A percentile compares a stretch with the other conserved stretches of the same genome.
Conservation (phyloP, 2,329 filamentous ascomycete genomes). For the Hymenoscyphus albidus region DNA sequence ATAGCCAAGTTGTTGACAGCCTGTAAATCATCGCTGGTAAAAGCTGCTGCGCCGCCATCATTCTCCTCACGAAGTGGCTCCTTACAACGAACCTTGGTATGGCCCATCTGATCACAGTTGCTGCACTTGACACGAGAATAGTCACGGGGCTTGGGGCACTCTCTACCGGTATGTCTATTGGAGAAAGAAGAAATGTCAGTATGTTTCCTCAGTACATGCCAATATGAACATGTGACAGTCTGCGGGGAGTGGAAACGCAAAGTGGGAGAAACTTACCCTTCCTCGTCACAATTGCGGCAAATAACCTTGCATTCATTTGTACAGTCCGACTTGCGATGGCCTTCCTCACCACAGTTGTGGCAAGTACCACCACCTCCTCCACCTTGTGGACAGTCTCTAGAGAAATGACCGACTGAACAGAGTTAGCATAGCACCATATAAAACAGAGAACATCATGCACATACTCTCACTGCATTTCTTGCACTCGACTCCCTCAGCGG, state of each 20-base stretch:
- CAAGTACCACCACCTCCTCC: conserved; percentile 50
- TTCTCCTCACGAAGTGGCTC: conserved; percentile 30
- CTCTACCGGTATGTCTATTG: conserved; percentile 6
- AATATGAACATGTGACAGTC: not conserved
- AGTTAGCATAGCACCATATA: not conserved
- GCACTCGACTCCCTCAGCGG: conserved; percentile 43
- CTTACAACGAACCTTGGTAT: conserved; percentile 41
- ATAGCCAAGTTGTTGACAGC: conserved; percentile 17
- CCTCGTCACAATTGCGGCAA: conserved; percentile 57
- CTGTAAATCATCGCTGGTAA: conserved; percentile 17
- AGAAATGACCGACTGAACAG: conserved; percentile 54
- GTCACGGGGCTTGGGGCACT: conserved; percentile 29
- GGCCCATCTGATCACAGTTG: conserved; percentile 49
- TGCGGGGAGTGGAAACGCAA: not conserved
- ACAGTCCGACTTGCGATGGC: conserved; percentile 30
- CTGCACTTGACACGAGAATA: conserved; percentile 54
- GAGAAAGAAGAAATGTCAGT: not conserved
- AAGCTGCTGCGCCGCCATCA: conserved; percentile 12
- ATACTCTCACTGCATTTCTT: conserved; percentile 36
- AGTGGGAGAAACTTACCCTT: conserved; percentile 29
- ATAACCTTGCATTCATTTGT: conserved; percentile 28
- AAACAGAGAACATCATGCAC: not conserved
- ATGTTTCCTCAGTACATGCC: not conserved
- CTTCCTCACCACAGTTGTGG: conserved; percentile 32
- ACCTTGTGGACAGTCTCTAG: conserved; percentile 60